Evolutionary conservation across 192 early-diverging fungal species (phyloP), one percentile per base, ranked within the genome.

Genomic region (Funneliformis mosseae): DNA sequence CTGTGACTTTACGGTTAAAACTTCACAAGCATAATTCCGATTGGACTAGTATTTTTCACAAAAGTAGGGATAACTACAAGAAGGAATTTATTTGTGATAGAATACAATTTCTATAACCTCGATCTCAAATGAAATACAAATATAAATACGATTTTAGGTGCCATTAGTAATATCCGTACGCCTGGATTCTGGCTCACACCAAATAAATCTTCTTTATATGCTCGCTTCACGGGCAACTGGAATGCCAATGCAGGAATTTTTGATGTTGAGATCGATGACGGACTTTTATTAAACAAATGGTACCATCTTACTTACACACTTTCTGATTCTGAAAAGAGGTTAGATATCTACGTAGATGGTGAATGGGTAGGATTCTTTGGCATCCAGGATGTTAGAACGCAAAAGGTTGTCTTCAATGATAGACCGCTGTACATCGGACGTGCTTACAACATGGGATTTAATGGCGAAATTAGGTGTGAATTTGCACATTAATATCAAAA

Each of bases 391-490:
- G 74, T 75, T 59, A 50, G 21, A 55, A 60, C 12, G 74, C 28
- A 75, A 61, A 27, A 60, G 14, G 74, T 75, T 59, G 33, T 33
- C 38, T 75, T 75, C 27, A 75, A 75, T 75, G 59, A 75, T 21
- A 27, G 28, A 55, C 74, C 74, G 42, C 38, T 75, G 23, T 14
- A 60, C 38, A 18, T 75, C 27, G 74, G 74, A 16, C 48, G 42
- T 60, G 27, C 74, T 55, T 55, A 4, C 38, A 27, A 48, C 33
- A 11, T 8, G 14, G 43, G 43, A 10, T 33, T 75, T 41, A 75
- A 75, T 75, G 74, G 74, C 21, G 50, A 75, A 59, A 75, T 75
- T 21, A 75, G 74, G 74, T 75, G 60, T 60, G 28, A 64, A 45
- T 77, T 66, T 45, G 42, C 7, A 64, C 45, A 8, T 77, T 21